Percentiles rank a stretch among this genome's conserved stretches.
Conservation (phyloP, 164 flowering plant genomes). For the Kingdonia uniflora region DNA sequence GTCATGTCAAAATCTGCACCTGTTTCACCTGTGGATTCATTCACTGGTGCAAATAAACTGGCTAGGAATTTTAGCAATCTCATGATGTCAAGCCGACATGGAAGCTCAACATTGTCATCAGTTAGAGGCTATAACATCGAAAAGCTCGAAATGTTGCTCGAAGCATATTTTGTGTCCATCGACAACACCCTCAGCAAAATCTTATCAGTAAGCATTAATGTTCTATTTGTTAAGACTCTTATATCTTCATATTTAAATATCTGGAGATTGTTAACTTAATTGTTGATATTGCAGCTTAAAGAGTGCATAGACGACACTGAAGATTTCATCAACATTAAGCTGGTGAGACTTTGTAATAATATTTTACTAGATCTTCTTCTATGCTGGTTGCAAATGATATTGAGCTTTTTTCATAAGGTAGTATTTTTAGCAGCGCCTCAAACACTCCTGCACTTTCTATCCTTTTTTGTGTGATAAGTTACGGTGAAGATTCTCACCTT, state of each 20-base stretch:
- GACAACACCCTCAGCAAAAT: slow-evolving; percentile 76
- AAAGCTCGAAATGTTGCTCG: slow-evolving; percentile 95
- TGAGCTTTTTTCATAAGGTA: too few relatives aligned
- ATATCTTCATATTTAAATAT: background rate
- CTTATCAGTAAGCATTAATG: slow-evolving; percentile 45
- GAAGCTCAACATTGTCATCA: slow-evolving; percentile 51
- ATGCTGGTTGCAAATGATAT: background rate
- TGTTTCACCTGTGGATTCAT: slow-evolving; percentile 64
- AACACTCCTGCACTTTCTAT: too few relatives aligned
- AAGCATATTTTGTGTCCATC: slow-evolving; percentile 84
- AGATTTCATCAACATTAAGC: slow-evolving; percentile 83
- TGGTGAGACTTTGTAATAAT: slow-evolving; percentile 51
- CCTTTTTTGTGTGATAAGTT: too few relatives aligned
- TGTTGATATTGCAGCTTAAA: slow-evolving; percentile 56
- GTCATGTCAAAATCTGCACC: slow-evolving; percentile 66
- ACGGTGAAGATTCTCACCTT: too few relatives aligned
- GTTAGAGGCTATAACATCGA: slow-evolving; percentile 52
- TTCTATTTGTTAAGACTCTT: background rate
- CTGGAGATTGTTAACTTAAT: background rate
- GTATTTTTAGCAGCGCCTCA: too few relatives aligned
- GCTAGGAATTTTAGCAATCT: slow-evolving; percentile 61
- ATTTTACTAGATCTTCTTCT: too few relatives aligned
- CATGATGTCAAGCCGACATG: slow-evolving; percentile 51
- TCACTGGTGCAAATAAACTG: slow-evolving; percentile 29
- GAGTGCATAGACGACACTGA: slow-evolving; percentile 91